These are phyloP conservation scores for Trichophyton schoenleinii DNA, from an alignment of 2,329 filamentous ascomycete species.

Conservation along the genomic window DNA sequence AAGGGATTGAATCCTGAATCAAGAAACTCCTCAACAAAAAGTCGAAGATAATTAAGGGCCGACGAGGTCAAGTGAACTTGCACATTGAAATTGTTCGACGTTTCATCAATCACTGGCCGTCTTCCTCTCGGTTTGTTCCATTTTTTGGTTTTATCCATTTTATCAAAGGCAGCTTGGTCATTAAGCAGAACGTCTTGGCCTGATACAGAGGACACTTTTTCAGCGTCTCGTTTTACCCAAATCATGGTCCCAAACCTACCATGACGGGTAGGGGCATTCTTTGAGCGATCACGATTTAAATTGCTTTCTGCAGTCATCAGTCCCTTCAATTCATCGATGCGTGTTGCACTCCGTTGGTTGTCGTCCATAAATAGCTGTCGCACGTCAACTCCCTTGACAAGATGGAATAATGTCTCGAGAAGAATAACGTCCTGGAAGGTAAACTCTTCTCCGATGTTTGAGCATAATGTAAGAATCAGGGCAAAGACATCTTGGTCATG, in stretches of 20 bases:
- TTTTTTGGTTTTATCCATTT: conserved; percentile 83
- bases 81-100: conserved; percentile 60
- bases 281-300: conserved; percentile 66
- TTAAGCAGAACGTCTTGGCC: conserved; percentile 75
- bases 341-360: conserved; percentile 53
- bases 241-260: conserved; percentile 95
- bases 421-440: conserved; percentile 76
- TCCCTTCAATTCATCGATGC: conserved; percentile 58
- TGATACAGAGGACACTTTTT: conserved; percentile 72
- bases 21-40: conserved; percentile 84
- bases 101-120: conserved; percentile 49
- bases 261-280: conserved; percentile 71
- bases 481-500: conserved; percentile 83
- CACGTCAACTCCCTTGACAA: conserved; percentile 79
- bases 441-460: conserved; percentile 90
- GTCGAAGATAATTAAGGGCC: conserved; percentile 63
- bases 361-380: conserved; percentile 78
- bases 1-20: conserved; percentile 91
- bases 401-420: conserved; percentile 81
- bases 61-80: conserved; percentile 55
- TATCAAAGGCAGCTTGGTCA: conserved; percentile 59
- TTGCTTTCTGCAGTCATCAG: conserved; percentile 71
- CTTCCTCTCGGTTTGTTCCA: conserved; percentile 66
- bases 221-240: conserved; percentile 80
- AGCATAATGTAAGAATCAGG: conserved; percentile 71